Conservation (phyloP, 768 basidiomycete species). For the Astraeus odoratus region DNA sequence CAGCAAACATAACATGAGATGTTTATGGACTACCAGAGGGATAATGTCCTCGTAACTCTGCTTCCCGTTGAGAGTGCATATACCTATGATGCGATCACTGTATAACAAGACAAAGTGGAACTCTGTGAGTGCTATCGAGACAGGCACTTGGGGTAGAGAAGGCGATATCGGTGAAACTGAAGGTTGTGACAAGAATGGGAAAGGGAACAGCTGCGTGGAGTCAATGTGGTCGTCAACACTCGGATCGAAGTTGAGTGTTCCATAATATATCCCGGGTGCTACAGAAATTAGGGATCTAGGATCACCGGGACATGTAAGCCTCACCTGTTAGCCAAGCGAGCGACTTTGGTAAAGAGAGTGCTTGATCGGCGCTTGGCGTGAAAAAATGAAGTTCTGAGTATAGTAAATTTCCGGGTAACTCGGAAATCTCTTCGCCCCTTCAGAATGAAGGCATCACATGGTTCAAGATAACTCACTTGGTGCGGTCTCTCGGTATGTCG, state of each 20-base stretch:
- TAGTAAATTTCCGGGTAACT: conserved; percentile 73
- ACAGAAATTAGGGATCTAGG: conserved; percentile 1
- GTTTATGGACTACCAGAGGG: conserved; percentile 54
- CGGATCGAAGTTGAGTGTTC: conserved; percentile 62
- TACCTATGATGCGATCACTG: conserved; percentile 64
- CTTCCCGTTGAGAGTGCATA: conserved; percentile 76
- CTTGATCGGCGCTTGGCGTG: conserved; percentile 63
- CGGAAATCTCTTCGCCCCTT: conserved; percentile 67
- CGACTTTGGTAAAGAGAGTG: conserved; percentile 58
- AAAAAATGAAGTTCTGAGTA: conserved; percentile 80
- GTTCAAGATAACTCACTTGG: conserved; percentile 57
- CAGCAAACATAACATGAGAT: neutral
- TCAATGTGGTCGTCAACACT: conserved; percentile 72
- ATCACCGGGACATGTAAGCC: conserved; percentile 10
- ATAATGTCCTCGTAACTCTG: conserved; percentile 78
- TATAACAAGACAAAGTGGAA: conserved; percentile 90
- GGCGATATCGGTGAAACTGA: conserved; percentile 16
- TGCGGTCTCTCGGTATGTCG: conserved; percentile 62
- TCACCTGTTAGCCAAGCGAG: conserved; percentile 92
- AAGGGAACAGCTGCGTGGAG: conserved; percentile 71
- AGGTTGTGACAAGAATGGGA: conserved; percentile 42
- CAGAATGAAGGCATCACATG: conserved; percentile 10
- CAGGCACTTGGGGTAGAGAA: conserved; percentile 40
- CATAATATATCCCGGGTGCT: conserved; percentile 90
- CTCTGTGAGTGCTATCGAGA: conserved; percentile 80